phyloP scores from a whole-genome alignment of 768 basidiomycete species.

The Tricholoma sp. region DNA sequence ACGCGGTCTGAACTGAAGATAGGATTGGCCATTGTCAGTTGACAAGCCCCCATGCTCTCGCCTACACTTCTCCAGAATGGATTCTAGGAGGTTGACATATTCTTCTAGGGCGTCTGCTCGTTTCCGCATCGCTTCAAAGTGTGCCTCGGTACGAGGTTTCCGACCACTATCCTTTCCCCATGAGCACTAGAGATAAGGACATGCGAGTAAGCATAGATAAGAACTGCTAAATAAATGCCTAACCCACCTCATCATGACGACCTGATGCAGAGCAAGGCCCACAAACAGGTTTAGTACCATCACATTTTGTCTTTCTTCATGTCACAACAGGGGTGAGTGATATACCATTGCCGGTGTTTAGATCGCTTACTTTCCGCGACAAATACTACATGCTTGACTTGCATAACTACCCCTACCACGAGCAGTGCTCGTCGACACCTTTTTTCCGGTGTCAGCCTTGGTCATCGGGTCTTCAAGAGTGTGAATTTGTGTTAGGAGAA shows the following conservation, averaged over 20 bases:
- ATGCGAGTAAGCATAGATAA: not conserved
- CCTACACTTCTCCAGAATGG: conserved; percentile 36
- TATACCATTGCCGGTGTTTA: not conserved
- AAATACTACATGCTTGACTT: conserved; percentile 33
- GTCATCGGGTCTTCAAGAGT: not conserved
- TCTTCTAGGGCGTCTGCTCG: conserved; percentile 32
- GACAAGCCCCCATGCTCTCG: conserved; percentile 29
- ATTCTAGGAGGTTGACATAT: conserved; percentile 38
- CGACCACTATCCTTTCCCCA: conserved; percentile 39
- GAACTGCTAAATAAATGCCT: not conserved
- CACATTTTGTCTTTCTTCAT: conserved; percentile 42
- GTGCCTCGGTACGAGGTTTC: conserved; percentile 39
- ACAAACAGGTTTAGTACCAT: conserved; percentile 40
- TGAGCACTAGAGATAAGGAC: conserved; percentile 29
- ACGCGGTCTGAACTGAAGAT: conserved; percentile 26
- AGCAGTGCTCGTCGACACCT: conserved; percentile 16
- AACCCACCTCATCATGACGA: conserved; percentile 32
- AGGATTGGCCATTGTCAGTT: conserved; percentile 21
- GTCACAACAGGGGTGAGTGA: not conserved
- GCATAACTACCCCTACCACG: conserved; percentile 33
- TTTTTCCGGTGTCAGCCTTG: conserved; percentile 20
- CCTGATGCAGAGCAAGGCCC: conserved; percentile 33
- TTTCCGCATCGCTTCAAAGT: conserved; percentile 41
- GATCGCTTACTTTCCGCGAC: conserved; percentile 34
- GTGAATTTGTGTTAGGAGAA: not conserved